Evolutionary conservation across 192 early-diverging fungal species (phyloP), one percentile per base, ranked within the genome.

Genomic region (Backusella macrospora): DNA sequence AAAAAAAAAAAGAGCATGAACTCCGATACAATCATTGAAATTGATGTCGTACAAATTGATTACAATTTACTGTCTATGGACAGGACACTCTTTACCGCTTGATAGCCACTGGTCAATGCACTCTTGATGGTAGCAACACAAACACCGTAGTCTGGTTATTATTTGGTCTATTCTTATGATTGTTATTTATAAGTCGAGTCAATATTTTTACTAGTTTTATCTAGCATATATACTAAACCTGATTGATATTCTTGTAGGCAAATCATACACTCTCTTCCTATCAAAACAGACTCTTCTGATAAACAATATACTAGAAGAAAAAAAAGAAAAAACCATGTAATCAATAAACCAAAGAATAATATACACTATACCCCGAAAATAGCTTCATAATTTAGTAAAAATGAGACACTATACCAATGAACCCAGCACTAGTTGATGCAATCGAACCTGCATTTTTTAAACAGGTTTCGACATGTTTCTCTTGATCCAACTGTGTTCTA

Each of bases 241-340:
- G 86, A 71, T 70, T 85, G 85, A 87, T 93, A 96, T 76, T 97
- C 96, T 66, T 96, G 93, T 82, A 97, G 93, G 80, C 96, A 97
- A 62, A 97, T 97, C 0, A 91, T 85, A 78, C 96, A 97, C 72
- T 97, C 96, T 78, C 87, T 85, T 39, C 89, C 92, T 65, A 92
- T 78, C 73, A 91, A 65, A n/a, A 85, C 83, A 14, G 87, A 88
- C 49, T 88, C 81, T 29, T 76, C 77, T 5, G 81, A 80, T 10
- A 93, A 78, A 59, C 85, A 85, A 71, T 89, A 90, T 0, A 88
- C 87, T 88, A 59, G 5, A 72, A 65, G 16, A 23, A 16, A 14
- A 15, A 3, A 59, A 43, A 72, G 62, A n/a, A 23, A 16, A 14
- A 15, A 3, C 9, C 2, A 8, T 42, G 12, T 66, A 21, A 43